Percentiles rank a stretch among this genome's conserved stretches.
Evolutionary conservation across 2,329 filamentous ascomycete species (phyloP).

Genomic region (Cladosporium sp.): DNA sequence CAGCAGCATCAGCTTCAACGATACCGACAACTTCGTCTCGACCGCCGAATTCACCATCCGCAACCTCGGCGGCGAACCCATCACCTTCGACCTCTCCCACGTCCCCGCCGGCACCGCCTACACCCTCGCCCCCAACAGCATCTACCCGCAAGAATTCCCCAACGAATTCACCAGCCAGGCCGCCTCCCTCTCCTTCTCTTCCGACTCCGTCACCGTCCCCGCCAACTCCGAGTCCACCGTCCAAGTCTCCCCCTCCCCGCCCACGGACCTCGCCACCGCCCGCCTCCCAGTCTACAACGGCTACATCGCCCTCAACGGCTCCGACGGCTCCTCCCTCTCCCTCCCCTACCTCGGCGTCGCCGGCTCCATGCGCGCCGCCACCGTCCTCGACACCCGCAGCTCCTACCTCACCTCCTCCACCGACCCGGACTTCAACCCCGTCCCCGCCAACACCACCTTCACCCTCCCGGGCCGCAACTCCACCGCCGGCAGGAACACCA

Average conservation of each 20-base stretch:
- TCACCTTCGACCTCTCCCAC: constrained; percentile 50
- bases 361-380: constrained; percentile 17
- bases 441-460: constrained; percentile 16
- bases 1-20: constrained; percentile 58
- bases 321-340: constrained; percentile 22
- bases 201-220: constrained; percentile 13
- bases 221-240: constrained; percentile 19
- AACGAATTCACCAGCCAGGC: constrained; percentile 17
- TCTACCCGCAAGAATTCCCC: constrained; percentile 17
- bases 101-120: constrained; percentile 49
- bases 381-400: constrained; percentile 22
- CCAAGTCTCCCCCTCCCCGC: constrained; percentile 17
- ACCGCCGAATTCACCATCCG: constrained; percentile 49
- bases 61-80: constrained; percentile 45
- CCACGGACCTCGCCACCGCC: constrained; percentile 18
- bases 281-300: constrained; percentile 31
- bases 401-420: constrained; percentile 19
- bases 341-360: constrained; percentile 31
- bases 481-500: constrained; percentile 15
- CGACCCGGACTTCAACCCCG: constrained; percentile 13
- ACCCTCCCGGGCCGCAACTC: constrained; percentile 19
- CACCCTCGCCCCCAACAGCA: constrained; percentile 32
- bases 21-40: constrained; percentile 51
- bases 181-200: constrained; percentile 19
- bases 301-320: constrained; percentile 25